Base-by-base conservation (phyloP, 2,329 filamentous ascomycete genomes). In the Drechslerella dactyloides region DNA sequence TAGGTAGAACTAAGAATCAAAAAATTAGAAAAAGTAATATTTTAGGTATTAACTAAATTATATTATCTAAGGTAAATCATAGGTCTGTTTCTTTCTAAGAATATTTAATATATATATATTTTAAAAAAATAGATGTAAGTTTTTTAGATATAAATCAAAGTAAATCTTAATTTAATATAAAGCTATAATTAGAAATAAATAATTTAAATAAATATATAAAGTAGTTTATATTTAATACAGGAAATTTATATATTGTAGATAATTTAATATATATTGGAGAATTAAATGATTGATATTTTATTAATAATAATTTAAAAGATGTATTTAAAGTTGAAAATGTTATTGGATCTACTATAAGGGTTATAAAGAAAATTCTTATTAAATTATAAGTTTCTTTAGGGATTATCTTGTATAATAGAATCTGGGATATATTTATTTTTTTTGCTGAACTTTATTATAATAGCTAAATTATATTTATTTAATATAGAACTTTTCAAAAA, bases 401-500 rank as follows among this genome's bases (percentile, higher is more conserved):
- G 13, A 52, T 52, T 6, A 27, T 6, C 3, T 2, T 23, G n/a
- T 52, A 21, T n/a, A 10, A 6, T 27, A 19, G 27, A 13, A 21
- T 52, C 17, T 52, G 48, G 48, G 48, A 52, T 21, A 6, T 21
- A 15, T 52, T 21, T n/a, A 24, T 6, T 6, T 21, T 21, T 24
- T 52, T 52, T 21, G 48, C 48, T 8, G 48, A 52, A n/a, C 21
- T 52, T 3, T 15, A 52, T 10, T 21, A 52, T n/a, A 21, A 21
- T 13, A n/a, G 48, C 6, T 24, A 21, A 21, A 24, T 27, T 6
- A 27, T 27, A 21, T 21, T 52, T 24, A 21, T 21, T 52, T 21
- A 52, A 24, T n/a, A 24, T n/a, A 21, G 27, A 27, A 19, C 13
- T 27, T 24, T 24, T 6, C 33, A 37, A 37, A 13, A 13, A 7